Evolutionary conservation across 2,329 filamentous ascomycete species (phyloP).

Genomic region (Phaeomoniella chlamydospora): DNA sequence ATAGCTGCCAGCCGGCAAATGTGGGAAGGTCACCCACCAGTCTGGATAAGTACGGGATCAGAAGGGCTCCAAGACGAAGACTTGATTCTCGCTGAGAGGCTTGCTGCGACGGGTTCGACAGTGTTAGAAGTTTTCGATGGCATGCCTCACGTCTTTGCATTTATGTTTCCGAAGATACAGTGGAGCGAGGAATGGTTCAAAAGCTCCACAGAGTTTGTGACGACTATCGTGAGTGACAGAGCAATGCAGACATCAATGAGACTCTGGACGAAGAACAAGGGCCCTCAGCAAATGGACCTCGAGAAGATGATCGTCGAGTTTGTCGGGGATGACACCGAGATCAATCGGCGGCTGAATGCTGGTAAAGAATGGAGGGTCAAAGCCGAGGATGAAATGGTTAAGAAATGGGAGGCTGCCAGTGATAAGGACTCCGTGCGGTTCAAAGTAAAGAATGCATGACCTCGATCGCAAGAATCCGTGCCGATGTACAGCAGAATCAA

Average conservation of each 20-base stretch:
- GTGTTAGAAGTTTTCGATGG: constrained; percentile 28
- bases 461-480: too few relatives aligned
- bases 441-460: too few relatives aligned
- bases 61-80: constrained; percentile 26
- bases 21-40: constrained; percentile 25
- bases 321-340: not conserved
- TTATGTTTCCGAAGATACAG: constrained; percentile 35
- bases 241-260: not conserved
- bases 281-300: not conserved
- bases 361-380: constrained; percentile 1
- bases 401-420: constrained; percentile 1
- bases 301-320: not conserved
- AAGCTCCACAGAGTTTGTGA: constrained; percentile 39
- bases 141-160: constrained; percentile 37
- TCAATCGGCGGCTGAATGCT: not conserved
- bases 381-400: not conserved
- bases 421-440: not conserved
- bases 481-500: too few relatives aligned
- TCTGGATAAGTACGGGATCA: constrained; percentile 25
- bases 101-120: constrained; percentile 20
- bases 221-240: constrained; percentile 3
- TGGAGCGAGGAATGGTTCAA: constrained; percentile 36
- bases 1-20: constrained; percentile 18
- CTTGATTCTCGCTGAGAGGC: constrained; percentile 22
- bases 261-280: not conserved